These are phyloP conservation scores for Mortierella sp. DNA, from an alignment of 371 early-diverging fungal genomes.

Conservation along the genomic window DNA sequence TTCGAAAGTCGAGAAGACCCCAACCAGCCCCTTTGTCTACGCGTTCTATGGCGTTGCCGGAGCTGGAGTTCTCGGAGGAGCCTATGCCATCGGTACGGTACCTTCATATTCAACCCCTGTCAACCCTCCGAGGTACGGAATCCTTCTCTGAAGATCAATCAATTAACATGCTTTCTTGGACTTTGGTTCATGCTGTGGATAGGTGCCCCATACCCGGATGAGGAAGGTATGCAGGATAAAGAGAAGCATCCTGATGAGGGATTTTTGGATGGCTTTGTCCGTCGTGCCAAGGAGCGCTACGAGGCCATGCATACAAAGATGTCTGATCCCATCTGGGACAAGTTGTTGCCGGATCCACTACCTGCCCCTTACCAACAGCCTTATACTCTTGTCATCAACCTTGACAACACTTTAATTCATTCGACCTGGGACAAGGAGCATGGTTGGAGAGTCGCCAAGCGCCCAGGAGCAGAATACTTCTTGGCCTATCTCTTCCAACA, in stretches of 20 bases:
- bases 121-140: background rate
- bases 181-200: background rate
- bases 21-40: conserved; percentile 35
- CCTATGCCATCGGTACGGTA: conserved; percentile 37
- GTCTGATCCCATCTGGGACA: conserved; percentile 77
- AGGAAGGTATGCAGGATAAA: conserved; percentile 43
- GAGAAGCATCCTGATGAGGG: conserved; percentile 44
- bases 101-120: background rate
- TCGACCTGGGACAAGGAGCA: conserved; percentile 91
- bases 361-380: conserved; percentile 83
- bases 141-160: background rate
- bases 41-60: conserved; percentile 35
- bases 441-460: conserved; percentile 95
- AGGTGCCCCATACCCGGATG: conserved; percentile 48
- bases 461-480: conserved; percentile 96
- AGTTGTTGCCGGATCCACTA: conserved; percentile 90
- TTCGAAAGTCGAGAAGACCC: conserved; percentile 56
- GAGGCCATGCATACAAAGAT: conserved; percentile 27
- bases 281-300: conserved; percentile 47
- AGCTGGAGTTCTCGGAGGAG: conserved; percentile 28
- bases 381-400: conserved; percentile 92
- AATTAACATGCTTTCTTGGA: background rate
- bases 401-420: conserved; percentile 93
- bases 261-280: conserved; percentile 32
- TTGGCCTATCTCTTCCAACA: conserved; percentile 88